Evolutionary conservation across 257 asterid genomes (phyloP), one percentile per base, ranked within the genome.

Genomic region (Asclepias syriaca): DNA sequence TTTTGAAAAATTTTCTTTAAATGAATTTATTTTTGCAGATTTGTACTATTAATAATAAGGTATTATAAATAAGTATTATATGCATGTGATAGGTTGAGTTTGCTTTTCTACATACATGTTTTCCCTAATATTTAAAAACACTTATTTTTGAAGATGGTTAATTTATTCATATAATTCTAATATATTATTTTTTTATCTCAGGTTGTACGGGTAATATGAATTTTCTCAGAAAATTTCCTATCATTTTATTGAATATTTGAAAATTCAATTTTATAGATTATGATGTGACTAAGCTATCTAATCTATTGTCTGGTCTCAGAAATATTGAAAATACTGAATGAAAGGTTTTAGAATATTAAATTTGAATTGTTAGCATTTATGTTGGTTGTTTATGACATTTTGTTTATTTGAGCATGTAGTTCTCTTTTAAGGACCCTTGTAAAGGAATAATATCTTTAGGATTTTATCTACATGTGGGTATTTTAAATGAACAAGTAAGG

Each of bases 301-400:
- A 19, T 55, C 45, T 57, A 56, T 55, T 46, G 29, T 46, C 12
- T 24, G 61, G 65, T 32, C 53, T 63, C 78, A 74, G 39, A 48
- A 51, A 51, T 46, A 54, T 59, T 7, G 19, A 27, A 27, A 29
- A 7, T 27, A 14, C 10, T 40, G 27, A 59, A 19, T 59, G 6
- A 46, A 22, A 14, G 16, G 15, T 29, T 21, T 7, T n/a, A 66
- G 21, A 56, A 54, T 46, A 66, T 40, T 56, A 55, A 24, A 19
- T 68, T 51, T 57, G 15, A 29, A 14, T 66, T 43, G 8, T 18
- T 15, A 13, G 63, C 37, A 9, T 55, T 43, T 29, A 2, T 68
- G 16, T 16, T 16, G 29, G 22, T 50, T 49, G 40, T 16, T 50
- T 68, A 15, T 21, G 3, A 15, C 32, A 32, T 14, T 29, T 27